Evolutionary conservation across 1,284 basidiomycete genomes (phyloP).

Genomic region (Neotropicomus parvogracilis): DNA sequence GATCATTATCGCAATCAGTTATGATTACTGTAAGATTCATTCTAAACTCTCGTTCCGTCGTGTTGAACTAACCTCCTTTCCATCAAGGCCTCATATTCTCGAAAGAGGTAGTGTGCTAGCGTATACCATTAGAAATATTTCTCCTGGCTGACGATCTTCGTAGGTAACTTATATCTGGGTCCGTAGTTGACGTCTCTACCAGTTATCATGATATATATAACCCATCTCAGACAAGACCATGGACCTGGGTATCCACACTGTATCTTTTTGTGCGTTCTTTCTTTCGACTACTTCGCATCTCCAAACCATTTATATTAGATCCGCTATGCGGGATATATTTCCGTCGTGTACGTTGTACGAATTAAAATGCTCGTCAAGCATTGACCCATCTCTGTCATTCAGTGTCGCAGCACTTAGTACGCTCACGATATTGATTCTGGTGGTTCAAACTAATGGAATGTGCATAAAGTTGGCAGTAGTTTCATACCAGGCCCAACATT

Average conservation of each 20-base stretch:
- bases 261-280: background rate
- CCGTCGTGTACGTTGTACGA: too few species aligned
- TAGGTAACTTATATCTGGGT: slow-evolving; percentile 4
- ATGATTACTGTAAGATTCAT: slow-evolving; percentile 2
- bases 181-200: background rate
- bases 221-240: background rate
- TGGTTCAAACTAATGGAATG: background rate
- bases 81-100: slow-evolving; percentile 2
- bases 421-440: background rate
- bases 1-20: background rate
- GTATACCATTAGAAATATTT: background rate
- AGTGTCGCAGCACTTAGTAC: too few species aligned
- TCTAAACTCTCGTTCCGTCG: background rate
- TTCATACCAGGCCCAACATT: background rate
- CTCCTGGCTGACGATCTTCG: background rate
- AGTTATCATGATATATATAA: background rate
- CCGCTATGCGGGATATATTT: too few species aligned
- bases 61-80: background rate
- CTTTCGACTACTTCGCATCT: too few species aligned
- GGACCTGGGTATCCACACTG: background rate
- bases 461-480: background rate
- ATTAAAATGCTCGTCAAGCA: background rate
- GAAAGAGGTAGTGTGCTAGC: background rate
- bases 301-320: too few species aligned
- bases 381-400: too few species aligned